phyloP scores from a whole-genome alignment of 1,284 basidiomycete species.

The Leccinum solheimii region DNA sequence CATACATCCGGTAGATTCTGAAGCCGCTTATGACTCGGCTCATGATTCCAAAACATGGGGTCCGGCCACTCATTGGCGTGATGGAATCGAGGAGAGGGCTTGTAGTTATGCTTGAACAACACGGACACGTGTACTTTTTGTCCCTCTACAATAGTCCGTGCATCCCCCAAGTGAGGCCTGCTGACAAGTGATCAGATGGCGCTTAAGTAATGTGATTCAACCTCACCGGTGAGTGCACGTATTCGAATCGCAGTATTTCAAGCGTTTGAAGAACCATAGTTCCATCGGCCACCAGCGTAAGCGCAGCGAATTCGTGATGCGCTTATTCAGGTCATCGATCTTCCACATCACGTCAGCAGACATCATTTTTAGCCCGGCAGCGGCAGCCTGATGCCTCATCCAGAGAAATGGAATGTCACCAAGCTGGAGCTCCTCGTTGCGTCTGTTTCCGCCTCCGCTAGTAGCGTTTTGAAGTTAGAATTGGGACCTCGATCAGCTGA shows the following conservation, averaged over 20 bases:
- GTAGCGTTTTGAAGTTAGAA: slow-evolving; percentile 1
- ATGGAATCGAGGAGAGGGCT: slow-evolving; percentile 23
- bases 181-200: slow-evolving; percentile 9
- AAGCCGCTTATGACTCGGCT: slow-evolving; percentile 23
- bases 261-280: slow-evolving; percentile 25
- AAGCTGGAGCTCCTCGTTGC: slow-evolving; percentile 28
- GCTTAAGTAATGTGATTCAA: no score
- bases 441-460: slow-evolving; percentile 34
- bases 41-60: slow-evolving; percentile 33
- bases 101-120: slow-evolving; percentile 33
- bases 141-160: slow-evolving; percentile 29
- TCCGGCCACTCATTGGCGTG: slow-evolving; percentile 27
- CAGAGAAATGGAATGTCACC: slow-evolving; percentile 35
- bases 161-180: slow-evolving; percentile 31
- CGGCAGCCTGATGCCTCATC: slow-evolving; percentile 35
- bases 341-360: slow-evolving; percentile 31
- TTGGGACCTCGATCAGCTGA: not conserved
- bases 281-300: slow-evolving; percentile 32
- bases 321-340: slow-evolving; percentile 29
- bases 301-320: slow-evolving; percentile 25
- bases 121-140: slow-evolving; percentile 35
- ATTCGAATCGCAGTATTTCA: slow-evolving; percentile 29
- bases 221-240: slow-evolving; percentile 21
- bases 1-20: slow-evolving; percentile 18
- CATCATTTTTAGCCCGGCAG: slow-evolving; percentile 23